Evolutionary conservation across 768 basidiomycete genomes (phyloP), one percentile per base, ranked within the genome.

Genomic region (Leccinum broughii): DNA sequence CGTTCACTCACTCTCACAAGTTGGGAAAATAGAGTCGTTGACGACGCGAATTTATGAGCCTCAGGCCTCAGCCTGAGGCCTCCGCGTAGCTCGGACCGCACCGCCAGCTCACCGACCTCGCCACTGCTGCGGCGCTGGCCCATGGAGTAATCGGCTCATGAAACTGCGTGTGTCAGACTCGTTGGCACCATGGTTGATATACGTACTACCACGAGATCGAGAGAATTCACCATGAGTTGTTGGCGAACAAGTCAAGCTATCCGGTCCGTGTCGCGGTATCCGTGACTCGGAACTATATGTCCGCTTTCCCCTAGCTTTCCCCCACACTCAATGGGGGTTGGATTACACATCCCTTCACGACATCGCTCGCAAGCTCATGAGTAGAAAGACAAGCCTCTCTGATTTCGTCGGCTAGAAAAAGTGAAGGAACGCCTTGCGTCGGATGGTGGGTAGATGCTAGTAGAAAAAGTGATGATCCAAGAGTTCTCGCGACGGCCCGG

Each of bases 381-480:
- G 44, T 46, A 22, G 44, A 46, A 46, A 46, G 20, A 20, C 11
- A 46, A 46, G 44, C 6, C 32, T 4, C 14, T 22, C 34, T 4
- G 6, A 34, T 46, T 32, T 51, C 6, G 17, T 30, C 5, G 2
- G n/a, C 3, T n/a, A 30, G 28, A 28, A 10, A 51, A n/a, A 51
- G 28, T 6, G 32, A 20, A 49, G n/a, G 2, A 20, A 30, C 13
- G 52, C 22, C 13, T 22, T 44, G 41, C n/a, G 17, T 41, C 17
- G 39, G 8, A 41, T 17, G 39, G 37, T n/a, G 30, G n/a, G 9
- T 51, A 64, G 65, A 57, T 63, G 39, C 51, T 72, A n/a, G 66
- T 72, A n/a, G 66, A 22, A 4, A 66, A 70, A 44, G 67, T 20
- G 6, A 62, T 75, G 22, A 67, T 37, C 0, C 26, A 28, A 28